These are phyloP conservation scores for Begonia peltatifolia DNA, from an alignment of 306 rosid species.

Conservation along the genomic window DNA sequence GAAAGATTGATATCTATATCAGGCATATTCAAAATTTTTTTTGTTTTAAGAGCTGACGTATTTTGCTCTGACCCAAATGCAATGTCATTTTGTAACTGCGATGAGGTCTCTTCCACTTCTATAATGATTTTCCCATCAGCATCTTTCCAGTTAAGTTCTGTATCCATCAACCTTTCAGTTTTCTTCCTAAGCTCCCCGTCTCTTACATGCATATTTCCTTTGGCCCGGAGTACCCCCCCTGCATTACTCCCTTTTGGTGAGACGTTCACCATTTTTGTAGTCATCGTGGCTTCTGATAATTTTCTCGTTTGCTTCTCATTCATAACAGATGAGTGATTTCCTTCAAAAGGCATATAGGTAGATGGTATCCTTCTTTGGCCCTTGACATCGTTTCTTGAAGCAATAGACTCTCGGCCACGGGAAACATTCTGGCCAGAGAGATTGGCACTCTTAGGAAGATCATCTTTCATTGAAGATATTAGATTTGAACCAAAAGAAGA, in stretches of 20 bases:
- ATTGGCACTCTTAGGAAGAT: constrained; percentile 16
- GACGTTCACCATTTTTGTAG: constrained; percentile 19
- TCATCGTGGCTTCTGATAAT: constrained; percentile 11
- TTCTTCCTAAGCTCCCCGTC: constrained; percentile 22
- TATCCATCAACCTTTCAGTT: constrained; percentile 20
- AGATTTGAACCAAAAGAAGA: constrained; percentile 17
- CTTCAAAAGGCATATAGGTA: constrained; percentile 23
- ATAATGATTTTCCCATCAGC: constrained; percentile 16
- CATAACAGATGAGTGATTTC: constrained; percentile 20
- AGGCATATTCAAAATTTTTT: constrained; percentile 19
- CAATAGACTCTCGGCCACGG: constrained; percentile 23
- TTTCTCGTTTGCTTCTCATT: constrained; percentile 25
- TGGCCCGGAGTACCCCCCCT: constrained; percentile 18
- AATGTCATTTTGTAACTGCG: constrained; percentile 18
- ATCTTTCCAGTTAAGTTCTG: constrained; percentile 27
- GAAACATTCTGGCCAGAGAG: constrained; percentile 17
- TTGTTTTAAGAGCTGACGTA: constrained; percentile 17
- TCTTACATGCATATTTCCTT: constrained; percentile 15
- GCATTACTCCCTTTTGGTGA: constrained; percentile 18
- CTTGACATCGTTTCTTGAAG: constrained; percentile 21
- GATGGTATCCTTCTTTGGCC: constrained; percentile 20
- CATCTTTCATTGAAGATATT: constrained; percentile 24
- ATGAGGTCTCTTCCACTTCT: constrained; percentile 18
- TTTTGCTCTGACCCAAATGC: constrained; percentile 18
- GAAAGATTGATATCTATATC: constrained; percentile 19